Conservation (phyloP, 2,329 filamentous ascomycete species). For the Coniochaeta ligniaria region DNA sequence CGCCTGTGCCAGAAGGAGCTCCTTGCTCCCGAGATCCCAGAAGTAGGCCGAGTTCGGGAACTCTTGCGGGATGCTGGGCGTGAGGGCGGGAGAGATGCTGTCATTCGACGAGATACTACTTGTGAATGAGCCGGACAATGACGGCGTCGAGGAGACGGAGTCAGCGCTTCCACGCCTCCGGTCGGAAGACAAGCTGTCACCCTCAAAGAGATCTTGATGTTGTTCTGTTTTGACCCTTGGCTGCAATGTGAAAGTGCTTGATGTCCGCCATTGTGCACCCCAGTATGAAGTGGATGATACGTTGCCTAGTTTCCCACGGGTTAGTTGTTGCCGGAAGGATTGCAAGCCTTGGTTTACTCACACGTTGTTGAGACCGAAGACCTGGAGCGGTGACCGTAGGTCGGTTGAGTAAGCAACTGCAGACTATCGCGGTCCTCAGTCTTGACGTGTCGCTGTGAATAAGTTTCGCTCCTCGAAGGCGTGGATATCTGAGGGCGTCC, state of each 20-base stretch:
- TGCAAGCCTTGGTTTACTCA: not conserved
- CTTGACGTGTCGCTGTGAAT: not conserved
- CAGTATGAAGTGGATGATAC: not conserved
- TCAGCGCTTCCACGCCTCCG: not conserved
- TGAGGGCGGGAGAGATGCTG: not conserved
- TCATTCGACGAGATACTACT: not conserved
- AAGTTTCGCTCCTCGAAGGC: not conserved
- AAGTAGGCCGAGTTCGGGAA: not conserved
- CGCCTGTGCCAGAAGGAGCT: not conserved
- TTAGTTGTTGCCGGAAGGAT: not conserved
- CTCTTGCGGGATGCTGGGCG: not conserved
- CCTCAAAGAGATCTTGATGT: not conserved
- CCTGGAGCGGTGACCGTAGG: not conserved
- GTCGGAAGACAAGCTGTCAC: not conserved
- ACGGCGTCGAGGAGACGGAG: not conserved
- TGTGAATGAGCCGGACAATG: not conserved
- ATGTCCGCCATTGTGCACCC: not conserved
- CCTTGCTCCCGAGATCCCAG: not conserved
- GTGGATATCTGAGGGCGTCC: not conserved
- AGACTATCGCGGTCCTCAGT: not conserved
- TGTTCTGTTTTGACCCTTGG: not conserved
- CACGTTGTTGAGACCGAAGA: not conserved
- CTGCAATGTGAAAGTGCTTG: not conserved
- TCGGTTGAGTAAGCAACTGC: not conserved
- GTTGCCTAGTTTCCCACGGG: not conserved